Base-by-base conservation (phyloP, 139 green algal species). In the Klebsormidium nitens region DNA sequence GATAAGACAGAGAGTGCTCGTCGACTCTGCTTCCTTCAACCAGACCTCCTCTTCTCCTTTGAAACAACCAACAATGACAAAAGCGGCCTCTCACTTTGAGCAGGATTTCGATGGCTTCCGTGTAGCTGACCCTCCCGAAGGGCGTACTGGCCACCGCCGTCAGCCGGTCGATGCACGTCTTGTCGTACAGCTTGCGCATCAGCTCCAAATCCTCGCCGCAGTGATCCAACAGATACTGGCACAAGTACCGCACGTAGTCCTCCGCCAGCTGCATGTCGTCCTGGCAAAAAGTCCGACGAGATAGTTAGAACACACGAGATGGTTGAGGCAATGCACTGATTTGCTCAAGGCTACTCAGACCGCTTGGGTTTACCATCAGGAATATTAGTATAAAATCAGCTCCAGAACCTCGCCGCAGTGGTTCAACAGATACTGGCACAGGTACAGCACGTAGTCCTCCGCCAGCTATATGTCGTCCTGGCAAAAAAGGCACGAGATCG, bases 231-330 rank as follows among this genome's bases (percentile, higher is more conserved):
- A 93, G 37, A 55, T 85, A 85, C 29, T 77, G 71, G 81, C 89
- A 95, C 82, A 85, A 89, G 67, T 77, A 88, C 29, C 80, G 80
- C 35, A 94, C 86, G 71, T 95, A 95, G 71, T 90, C 89, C 72
- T 95, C 89, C 26, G 89, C 89, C 60, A 87, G 93, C 52, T 86
- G 59, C 92, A 97, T 97, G 85, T 96, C 88, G 59, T 96, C 69
- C 48, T 78, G 35, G 14, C n/a, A n/a, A n/a, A n/a, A n/a, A n/a
- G n/a, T n/a, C n/a, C n/a, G n/a, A n/a, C n/a, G n/a, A n/a, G n/a
- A n/a, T n/a, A n/a, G n/a, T n/a, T n/a, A n/a, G n/a, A n/a, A n/a
- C n/a, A n/a, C n/a, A n/a, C n/a, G n/a, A n/a, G n/a, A n/a, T n/a
- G n/a, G n/a, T n/a, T n/a, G n/a, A n/a, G n/a, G n/a, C n/a, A n/a